Conservation (phyloP, 257 asterid species). For the Forsythia suspensa region DNA sequence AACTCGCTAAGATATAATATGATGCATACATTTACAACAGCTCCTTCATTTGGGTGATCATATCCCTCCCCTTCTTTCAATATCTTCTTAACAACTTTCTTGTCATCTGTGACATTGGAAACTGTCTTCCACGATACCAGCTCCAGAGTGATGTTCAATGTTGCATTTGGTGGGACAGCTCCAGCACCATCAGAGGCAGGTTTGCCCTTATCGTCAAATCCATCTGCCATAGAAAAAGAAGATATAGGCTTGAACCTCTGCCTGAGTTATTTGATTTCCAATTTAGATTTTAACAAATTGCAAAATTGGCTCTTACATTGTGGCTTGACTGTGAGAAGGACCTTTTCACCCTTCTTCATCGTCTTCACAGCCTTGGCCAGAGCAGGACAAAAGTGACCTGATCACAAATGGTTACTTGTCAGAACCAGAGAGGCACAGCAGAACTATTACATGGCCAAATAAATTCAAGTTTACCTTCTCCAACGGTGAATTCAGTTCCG, state of each 20-base stretch:
- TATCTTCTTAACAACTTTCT: constrained; percentile 65
- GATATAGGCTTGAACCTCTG: neutral
- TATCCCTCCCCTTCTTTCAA: constrained; percentile 70
- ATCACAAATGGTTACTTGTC: constrained; percentile 4
- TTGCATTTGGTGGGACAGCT: constrained; percentile 61
- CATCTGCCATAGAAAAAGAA: constrained; percentile 38
- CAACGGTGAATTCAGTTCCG: constrained; percentile 47
- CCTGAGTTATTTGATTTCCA: neutral
- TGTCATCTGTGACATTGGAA: constrained; percentile 61
- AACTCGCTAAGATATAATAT: neutral
- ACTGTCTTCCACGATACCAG: constrained; percentile 67
- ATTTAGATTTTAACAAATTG: too few relatives aligned
- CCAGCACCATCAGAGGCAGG: constrained; percentile 50
- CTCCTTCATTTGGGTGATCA: constrained; percentile 70
- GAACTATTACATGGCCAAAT: neutral
- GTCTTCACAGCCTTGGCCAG: constrained; percentile 68
- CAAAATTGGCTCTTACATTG: constrained; percentile 48
- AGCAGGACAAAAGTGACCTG: constrained; percentile 73
- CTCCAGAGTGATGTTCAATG: constrained; percentile 46
- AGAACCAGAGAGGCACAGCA: neutral
- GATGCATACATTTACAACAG: constrained; percentile 50
- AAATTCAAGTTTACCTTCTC: constrained; percentile 33
- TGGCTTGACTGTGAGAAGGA: constrained; percentile 61
- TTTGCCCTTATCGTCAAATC: constrained; percentile 69
- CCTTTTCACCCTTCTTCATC: constrained; percentile 79